phyloP scores from a whole-genome alignment of 208 protist species.

The Lotmaria passim region DNA sequence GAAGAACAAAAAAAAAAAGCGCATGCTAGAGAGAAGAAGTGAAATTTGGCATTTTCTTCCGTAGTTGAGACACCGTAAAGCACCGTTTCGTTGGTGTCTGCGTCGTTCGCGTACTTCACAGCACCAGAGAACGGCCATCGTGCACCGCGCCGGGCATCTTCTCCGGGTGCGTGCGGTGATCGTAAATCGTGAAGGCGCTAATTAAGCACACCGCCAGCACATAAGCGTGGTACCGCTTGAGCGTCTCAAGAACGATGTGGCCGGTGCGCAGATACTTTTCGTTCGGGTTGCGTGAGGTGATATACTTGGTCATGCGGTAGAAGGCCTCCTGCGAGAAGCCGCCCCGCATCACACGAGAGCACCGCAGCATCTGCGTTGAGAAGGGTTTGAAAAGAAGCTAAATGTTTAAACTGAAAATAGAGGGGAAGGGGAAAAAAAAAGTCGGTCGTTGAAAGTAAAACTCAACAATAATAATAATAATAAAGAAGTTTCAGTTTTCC shows the following conservation, averaged over 20 bases:
- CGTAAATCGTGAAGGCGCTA: constrained; percentile 63
- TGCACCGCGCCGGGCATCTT: constrained; percentile 63
- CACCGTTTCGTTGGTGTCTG: background rate
- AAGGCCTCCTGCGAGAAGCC: constrained; percentile 86
- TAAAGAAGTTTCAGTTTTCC: background rate
- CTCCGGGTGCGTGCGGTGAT: constrained; percentile 66
- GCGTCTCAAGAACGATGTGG: constrained; percentile 81
- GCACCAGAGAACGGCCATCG: constrained; percentile 83
- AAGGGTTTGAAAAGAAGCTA: background rate
- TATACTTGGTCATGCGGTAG: constrained; percentile 86
- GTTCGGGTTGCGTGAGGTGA: constrained; percentile 87
- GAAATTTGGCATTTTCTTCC: no score
- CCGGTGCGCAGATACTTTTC: constrained; percentile 84
- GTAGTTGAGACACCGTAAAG: no score
- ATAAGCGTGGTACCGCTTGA: constrained; percentile 87
- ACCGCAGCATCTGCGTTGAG: constrained; percentile 30
- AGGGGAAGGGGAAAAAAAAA: background rate
- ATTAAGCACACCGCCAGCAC: constrained; percentile 70
- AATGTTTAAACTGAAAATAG: background rate
- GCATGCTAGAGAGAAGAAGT: no score
- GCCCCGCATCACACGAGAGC: constrained; percentile 24
- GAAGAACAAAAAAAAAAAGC: no score
- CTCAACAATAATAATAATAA: background rate
- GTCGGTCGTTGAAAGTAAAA: background rate
- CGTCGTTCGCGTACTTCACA: constrained; percentile 34